Conservation (phyloP, 768 basidiomycete species). For the Rhodosporidiobolus sp. region DNA sequence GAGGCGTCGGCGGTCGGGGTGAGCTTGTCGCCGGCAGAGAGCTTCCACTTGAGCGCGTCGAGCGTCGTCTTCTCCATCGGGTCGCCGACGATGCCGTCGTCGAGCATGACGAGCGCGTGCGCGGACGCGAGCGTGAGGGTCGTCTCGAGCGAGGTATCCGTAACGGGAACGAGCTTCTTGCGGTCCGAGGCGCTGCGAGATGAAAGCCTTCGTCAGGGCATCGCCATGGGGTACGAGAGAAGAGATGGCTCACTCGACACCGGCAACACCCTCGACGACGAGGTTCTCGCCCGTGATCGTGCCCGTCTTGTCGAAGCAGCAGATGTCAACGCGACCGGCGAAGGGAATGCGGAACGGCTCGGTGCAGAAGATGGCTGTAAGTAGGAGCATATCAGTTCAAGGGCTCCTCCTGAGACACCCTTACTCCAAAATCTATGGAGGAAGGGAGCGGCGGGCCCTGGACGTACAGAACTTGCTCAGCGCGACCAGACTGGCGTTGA, state of each 20-base stretch:
- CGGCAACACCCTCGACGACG: constrained; percentile 88
- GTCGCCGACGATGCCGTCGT: constrained; percentile 94
- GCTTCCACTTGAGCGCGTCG: constrained; percentile 82
- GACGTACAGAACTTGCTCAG: constrained; percentile 81
- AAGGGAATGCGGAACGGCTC: constrained; percentile 97
- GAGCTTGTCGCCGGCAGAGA: constrained; percentile 67
- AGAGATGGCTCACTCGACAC: constrained; percentile 67
- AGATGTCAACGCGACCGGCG: constrained; percentile 93
- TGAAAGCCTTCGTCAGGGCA: neutral
- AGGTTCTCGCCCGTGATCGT: constrained; percentile 96
- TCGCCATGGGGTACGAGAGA: no score
- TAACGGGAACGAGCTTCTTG: constrained; percentile 70
- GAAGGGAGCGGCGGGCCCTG: neutral
- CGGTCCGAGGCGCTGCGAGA: constrained; percentile 58
- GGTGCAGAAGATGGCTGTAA: constrained; percentile 93
- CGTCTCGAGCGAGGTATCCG: constrained; percentile 70
- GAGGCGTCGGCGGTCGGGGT: constrained; percentile 58
- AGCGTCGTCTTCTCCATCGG: constrained; percentile 99
- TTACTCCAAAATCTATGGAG: no score
- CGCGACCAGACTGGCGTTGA: constrained; percentile 90
- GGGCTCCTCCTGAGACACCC: no score
- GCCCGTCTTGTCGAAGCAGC: constrained; percentile 99
- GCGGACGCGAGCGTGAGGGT: constrained; percentile 86
- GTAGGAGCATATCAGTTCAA: neutral
- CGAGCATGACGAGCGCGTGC: constrained; percentile 87